Percentiles rank a stretch among this genome's conserved stretches.
Evolutionary conservation across 129 eudicot species (phyloP).

Genomic region (Pseudognaphalium luteoalbum): DNA sequence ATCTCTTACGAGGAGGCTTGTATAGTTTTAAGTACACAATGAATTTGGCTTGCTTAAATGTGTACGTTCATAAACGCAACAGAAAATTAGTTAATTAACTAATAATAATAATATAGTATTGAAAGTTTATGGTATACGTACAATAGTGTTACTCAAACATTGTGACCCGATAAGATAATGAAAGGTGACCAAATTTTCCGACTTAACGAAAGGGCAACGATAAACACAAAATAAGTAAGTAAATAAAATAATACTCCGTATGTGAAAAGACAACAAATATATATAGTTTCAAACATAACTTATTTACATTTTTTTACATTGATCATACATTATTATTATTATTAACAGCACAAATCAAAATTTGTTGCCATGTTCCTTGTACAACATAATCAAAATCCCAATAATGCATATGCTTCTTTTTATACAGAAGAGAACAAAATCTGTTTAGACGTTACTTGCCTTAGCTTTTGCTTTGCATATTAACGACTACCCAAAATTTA

Average conservation of each 20-base stretch:
- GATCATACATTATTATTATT: slow-evolving; percentile 12
- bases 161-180: neutral
- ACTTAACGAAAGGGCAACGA: neutral
- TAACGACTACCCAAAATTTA: neutral
- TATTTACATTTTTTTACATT: slow-evolving; percentile 27
- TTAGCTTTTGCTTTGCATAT: slow-evolving; percentile 19
- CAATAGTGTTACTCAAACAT: neutral
- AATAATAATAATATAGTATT: no score
- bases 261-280: neutral
- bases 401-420: slow-evolving; percentile 21
- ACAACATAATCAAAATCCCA: slow-evolving; percentile 17
- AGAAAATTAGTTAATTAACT: no score
- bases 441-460: slow-evolving; percentile 18
- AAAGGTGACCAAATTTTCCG: neutral
- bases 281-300: slow-evolving; percentile 19
- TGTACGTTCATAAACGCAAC: no score
- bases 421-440: slow-evolving; percentile 19
- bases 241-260: neutral
- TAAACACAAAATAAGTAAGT: neutral
- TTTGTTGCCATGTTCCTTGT: slow-evolving; percentile 18
- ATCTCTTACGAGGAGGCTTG: no score
- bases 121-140: neutral
- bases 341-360: slow-evolving; percentile 23
- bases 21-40: no score
- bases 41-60: no score